Base-by-base conservation (phyloP, 2,329 filamentous ascomycete species). In the Chaetomiaceae sp. region DNA sequence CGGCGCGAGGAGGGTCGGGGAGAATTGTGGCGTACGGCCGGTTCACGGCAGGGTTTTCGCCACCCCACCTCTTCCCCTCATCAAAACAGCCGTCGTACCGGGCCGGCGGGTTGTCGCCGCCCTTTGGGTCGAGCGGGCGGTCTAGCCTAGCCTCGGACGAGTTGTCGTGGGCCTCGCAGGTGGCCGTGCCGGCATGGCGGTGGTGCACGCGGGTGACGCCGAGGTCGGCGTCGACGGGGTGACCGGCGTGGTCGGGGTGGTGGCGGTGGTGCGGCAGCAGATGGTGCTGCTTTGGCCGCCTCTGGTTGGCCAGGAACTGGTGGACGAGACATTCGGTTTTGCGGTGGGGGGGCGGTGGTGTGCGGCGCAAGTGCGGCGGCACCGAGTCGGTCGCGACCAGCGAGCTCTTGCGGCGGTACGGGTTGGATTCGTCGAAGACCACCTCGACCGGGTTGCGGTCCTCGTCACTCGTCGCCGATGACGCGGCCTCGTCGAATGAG, bases 351-450 rank as follows among this genome's bases (percentile, higher is more conserved):
- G 30, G 18, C 9, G 38, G 34, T 26, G 38, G 56, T 34, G 14
- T 38, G 8, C 61, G 57, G 6, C 59, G 60, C 9, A 69, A 56
- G 41, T 67, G 54, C 5, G 69, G 68, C 7, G 59, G 52, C 14
- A 65, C 56, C 3, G 67, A 58, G 24, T 83, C 78, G 39, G 68
- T 67, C 4, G 71, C 61, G 11, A 83, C 76, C 39, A 85, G 70
- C 11, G 81, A 84, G 58, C 79, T 83, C 66, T 84, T 85, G 48
- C 81, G 75, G 18, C 81, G 76, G 56, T 83, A 80, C 0, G 73
- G 71, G 53, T 76, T 82, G 32, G 72, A 65, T 1, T 75, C 66
- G 51, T 84, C 80, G 57, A 85, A 84, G 18, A 78, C 72, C 40
- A 78, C 75, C 68, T 79, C 76, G 39, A 79, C 69, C 10, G 73